These are phyloP conservation scores for Pythium guiyangense DNA, from an alignment of 352 stramenopile genomes.

Conservation along the genomic window DNA sequence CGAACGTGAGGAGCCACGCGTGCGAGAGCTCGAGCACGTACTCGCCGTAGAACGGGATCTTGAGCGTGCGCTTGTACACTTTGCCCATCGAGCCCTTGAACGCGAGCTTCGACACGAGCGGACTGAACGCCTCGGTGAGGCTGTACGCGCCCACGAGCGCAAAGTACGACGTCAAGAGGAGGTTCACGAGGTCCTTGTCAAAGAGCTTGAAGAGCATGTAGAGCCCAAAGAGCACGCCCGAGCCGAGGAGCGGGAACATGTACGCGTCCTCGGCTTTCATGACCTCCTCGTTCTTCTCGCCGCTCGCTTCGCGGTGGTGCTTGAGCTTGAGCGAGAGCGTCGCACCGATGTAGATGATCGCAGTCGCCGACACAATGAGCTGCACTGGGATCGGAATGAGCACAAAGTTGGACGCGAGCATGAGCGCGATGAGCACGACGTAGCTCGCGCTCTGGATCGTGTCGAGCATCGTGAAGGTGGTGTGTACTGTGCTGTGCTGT, in stretches of 20 bases:
- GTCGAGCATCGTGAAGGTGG: slow-evolving; percentile 41
- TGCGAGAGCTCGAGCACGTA: slow-evolving; percentile 87
- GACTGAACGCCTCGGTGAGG: slow-evolving; percentile 88
- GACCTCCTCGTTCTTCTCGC: slow-evolving; percentile 87
- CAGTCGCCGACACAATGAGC: slow-evolving; percentile 76
- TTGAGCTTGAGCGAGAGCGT: slow-evolving; percentile 84
- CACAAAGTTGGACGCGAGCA: slow-evolving; percentile 80
- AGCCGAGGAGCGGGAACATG: slow-evolving; percentile 97
- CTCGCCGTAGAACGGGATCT: slow-evolving; percentile 82
- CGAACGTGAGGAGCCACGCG: slow-evolving; percentile 86
- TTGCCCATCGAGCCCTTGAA: slow-evolving; percentile 53
- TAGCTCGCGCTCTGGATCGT: slow-evolving; percentile 78
- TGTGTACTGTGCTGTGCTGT: too few relatives aligned
- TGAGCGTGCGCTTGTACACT: slow-evolving; percentile 74
- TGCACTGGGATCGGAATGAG: slow-evolving; percentile 82
- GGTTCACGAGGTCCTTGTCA: slow-evolving; percentile 96
- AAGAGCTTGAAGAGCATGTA: slow-evolving; percentile 99
- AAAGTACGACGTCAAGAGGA: slow-evolving; percentile 97
- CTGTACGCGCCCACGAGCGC: slow-evolving; percentile 91
- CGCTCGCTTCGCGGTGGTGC: slow-evolving; percentile 72
- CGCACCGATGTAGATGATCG: slow-evolving; percentile 88
- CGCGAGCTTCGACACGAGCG: slow-evolving; percentile 61
- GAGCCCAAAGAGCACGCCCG: slow-evolving; percentile 92
- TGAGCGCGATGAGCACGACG: slow-evolving; percentile 73
- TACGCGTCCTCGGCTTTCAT: slow-evolving; percentile 94